A percentile compares a stretch with the other conserved stretches of the same genome.
Evolutionary conservation across 2,329 filamentous ascomycete species (phyloP).

Genomic region (Cercospora sojina): DNA sequence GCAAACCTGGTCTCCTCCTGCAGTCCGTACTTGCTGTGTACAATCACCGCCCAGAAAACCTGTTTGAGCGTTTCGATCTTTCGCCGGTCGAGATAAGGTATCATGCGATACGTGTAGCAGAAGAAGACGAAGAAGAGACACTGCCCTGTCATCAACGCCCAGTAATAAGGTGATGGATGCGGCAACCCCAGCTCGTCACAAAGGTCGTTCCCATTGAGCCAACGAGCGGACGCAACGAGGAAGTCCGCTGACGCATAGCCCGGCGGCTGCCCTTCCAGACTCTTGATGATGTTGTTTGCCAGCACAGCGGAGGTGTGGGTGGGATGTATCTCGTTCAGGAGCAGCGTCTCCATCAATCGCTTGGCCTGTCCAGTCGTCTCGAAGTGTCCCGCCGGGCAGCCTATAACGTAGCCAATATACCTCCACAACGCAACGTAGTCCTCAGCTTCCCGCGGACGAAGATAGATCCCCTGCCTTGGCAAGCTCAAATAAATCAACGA

Average conservation of each 20-base stretch:
- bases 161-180: slow-evolving; percentile 58
- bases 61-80: slow-evolving; percentile 55
- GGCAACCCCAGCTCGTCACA: slow-evolving; percentile 60
- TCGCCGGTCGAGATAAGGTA: slow-evolving; percentile 51
- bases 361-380: slow-evolving; percentile 56
- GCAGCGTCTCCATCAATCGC: slow-evolving; percentile 65
- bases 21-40: slow-evolving; percentile 64
- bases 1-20: slow-evolving; percentile 61
- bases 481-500: slow-evolving; percentile 67
- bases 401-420: slow-evolving; percentile 69
- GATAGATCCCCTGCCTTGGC: slow-evolving; percentile 69
- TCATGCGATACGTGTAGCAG: slow-evolving; percentile 53
- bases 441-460: slow-evolving; percentile 59
- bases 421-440: slow-evolving; percentile 77
- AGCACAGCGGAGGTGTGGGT: slow-evolving; percentile 62
- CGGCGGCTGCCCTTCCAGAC: slow-evolving; percentile 65
- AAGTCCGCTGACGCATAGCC: slow-evolving; percentile 65
- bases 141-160: slow-evolving; percentile 61
- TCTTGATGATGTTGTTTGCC: slow-evolving; percentile 72
- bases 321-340: slow-evolving; percentile 66
- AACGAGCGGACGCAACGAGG: slow-evolving; percentile 65
- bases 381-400: slow-evolving; percentile 60
- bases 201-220: slow-evolving; percentile 67
- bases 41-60: slow-evolving; percentile 59
- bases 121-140: slow-evolving; percentile 63